A percentile compares a stretch with the other conserved stretches of the same genome.
phyloP scores from a whole-genome alignment of 208 protist genomes.

The Wallacemonas rigidus region DNA sequence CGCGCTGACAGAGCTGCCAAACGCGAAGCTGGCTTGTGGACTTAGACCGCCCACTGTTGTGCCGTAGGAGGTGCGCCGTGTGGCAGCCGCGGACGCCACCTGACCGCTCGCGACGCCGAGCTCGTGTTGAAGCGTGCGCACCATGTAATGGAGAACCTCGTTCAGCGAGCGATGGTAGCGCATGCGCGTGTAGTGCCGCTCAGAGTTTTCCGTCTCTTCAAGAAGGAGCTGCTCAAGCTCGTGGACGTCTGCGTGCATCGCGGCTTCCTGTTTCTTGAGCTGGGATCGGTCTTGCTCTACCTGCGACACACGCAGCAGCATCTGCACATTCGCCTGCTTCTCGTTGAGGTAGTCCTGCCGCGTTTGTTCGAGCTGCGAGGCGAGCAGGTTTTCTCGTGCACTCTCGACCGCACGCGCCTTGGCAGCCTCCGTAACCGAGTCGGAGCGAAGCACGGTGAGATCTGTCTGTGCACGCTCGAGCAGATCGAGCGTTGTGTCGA shows the following conservation, averaged over 20 bases:
- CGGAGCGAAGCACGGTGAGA: slow-evolving; percentile 33
- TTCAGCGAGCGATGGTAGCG: slow-evolving; percentile 46
- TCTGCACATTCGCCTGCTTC: slow-evolving; percentile 74
- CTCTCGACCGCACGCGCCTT: slow-evolving; percentile 28
- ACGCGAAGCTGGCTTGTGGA: background rate
- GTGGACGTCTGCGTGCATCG: slow-evolving; percentile 39
- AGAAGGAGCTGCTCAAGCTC: slow-evolving; percentile 76
- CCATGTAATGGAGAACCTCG: slow-evolving; percentile 38
- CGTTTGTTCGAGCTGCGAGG: slow-evolving; percentile 43
- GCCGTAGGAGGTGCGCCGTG: background rate
- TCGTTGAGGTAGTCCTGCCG: slow-evolving; percentile 67
- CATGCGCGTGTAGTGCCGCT: slow-evolving; percentile 71
- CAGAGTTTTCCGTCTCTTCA: slow-evolving; percentile 74
- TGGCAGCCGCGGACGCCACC: background rate
- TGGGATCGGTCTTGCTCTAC: slow-evolving; percentile 51
- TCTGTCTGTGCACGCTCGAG: slow-evolving; percentile 59
- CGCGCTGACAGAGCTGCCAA: background rate
- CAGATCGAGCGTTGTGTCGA: slow-evolving; percentile 43
- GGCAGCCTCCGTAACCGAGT: slow-evolving; percentile 30
- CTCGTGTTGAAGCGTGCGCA: slow-evolving; percentile 9
- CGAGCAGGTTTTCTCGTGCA: slow-evolving; percentile 30
- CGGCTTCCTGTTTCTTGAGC: slow-evolving; percentile 30
- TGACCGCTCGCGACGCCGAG: background rate
- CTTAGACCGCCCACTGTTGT: slow-evolving; percentile 9
- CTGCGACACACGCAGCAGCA: slow-evolving; percentile 62